Base-by-base conservation (phyloP, 345 rosid genomes). In the Euphorbia tirucalli region DNA sequence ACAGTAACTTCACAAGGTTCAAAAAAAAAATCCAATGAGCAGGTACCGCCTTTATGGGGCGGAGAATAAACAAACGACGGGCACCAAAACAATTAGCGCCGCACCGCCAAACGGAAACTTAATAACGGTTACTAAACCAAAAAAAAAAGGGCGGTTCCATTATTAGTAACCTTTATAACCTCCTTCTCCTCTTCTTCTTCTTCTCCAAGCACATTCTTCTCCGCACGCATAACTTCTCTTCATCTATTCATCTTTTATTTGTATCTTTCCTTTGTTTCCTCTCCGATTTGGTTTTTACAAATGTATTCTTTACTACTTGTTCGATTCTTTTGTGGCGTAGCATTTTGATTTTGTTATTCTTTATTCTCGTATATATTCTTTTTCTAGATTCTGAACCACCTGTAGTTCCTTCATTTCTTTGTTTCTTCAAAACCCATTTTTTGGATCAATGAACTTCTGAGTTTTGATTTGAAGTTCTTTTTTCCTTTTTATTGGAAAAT, bases 11-110 rank as follows among this genome's bases (percentile, higher is more conserved):
- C 3, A 64, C 4, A 46, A 16, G 13, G 56, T 22, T 41, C 16
- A 24, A 31, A 61, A 71, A 13, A 24, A 31, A 61, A 71, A 65
- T 71, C 55, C 60, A 1, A 14, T 10, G 43, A 14, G 15, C 39
- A 18, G 25, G 44, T 13, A 66, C 75, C 72, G 69, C 80, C 76
- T 66, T 43, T 57, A 7, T 21, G n/a, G 1, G 18, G 15, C 3
- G 44, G 19, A 25, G 37, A 13, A 10, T 21, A 21, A 70, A 35
- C 3, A 35, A 73, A 73, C 74, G 58, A 57, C 31, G 28, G 74
- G 70, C 76, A 2, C 8, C 27, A 46, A 74, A 74, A 61, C 78
- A 8, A 62, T 4, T 65, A 66, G 82, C 75, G 82, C 75, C 70
- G 70, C 67, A 68, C 74, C 74, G 74, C 75, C 78, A 6, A 32